Evolutionary conservation across 2,329 filamentous ascomycete species (phyloP).

Genomic region (Uncinocarpus reesii): DNA sequence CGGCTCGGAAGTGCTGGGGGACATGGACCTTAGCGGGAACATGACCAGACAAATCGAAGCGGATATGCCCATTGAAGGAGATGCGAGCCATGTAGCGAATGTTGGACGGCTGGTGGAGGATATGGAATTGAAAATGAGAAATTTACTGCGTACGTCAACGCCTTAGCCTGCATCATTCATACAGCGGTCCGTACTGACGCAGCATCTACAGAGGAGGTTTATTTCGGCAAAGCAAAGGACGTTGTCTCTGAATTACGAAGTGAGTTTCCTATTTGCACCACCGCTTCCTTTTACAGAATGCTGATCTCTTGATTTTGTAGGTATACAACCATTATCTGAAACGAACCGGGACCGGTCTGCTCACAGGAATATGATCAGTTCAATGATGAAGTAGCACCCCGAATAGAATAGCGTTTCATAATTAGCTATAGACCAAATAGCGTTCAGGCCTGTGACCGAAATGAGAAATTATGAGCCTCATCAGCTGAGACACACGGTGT

Average conservation of each 20-base stretch:
- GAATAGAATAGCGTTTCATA: background rate
- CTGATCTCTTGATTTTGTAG: conserved; percentile 27
- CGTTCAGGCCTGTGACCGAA: background rate
- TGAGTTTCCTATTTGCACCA: conserved; percentile 27
- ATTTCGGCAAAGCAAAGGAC: conserved; percentile 98
- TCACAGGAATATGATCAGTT: conserved; percentile 76
- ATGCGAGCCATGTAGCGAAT: conserved; percentile 90
- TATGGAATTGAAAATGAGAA: conserved; percentile 99
- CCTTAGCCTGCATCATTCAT: too few relatives aligned
- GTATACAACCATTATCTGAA: conserved; percentile 70
- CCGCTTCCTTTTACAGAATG: conserved; percentile 1
- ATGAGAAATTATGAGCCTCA: too few relatives aligned
- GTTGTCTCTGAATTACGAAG: conserved; percentile 92
- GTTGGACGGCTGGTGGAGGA: conserved; percentile 91
- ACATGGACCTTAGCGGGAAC: conserved; percentile 88
- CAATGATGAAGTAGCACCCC: conserved; percentile 36
- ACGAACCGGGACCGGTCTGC: conserved; percentile 71
- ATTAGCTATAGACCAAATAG: background rate
- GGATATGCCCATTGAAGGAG: conserved; percentile 78
- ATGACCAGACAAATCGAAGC: conserved; percentile 95
- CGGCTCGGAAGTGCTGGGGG: conserved; percentile 57
- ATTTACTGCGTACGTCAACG: conserved; percentile 61
- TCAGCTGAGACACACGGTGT: too few relatives aligned
- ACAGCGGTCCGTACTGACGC: background rate
- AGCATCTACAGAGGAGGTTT: conserved; percentile 63